Base-by-base conservation (phyloP, 306 rosid species). In the Mimosa bimucronata region DNA sequence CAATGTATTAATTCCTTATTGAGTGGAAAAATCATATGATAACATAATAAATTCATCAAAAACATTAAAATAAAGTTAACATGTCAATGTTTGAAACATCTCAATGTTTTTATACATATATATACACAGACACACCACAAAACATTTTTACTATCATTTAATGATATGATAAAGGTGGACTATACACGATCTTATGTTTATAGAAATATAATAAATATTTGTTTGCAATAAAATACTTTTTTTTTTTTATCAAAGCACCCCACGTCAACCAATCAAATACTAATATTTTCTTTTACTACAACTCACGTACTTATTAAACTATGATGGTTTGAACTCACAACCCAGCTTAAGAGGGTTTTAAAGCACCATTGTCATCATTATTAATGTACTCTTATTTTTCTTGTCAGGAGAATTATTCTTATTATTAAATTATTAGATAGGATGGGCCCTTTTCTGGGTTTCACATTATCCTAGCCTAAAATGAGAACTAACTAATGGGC, bases 401-500 rank as follows among this genome's bases (percentile, higher is more conserved):
- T 66, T 6, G 44, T 66, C 1, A 21, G 2, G n/a, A 31, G 40
- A 18, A 19, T 38, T 66, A 4, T 38, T 66, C 29, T 9, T 66
- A 66, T 66, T 66, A n/a, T 38, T 38, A 8, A 4, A 34, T 66
- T 66, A 34, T 14, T 15, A 48, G 23, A 50, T 34, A 7, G 7
- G 7, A 15, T 19, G 23, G 34, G 8, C 7, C 5, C 6, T 10
- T 9, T 30, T 66, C 4, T 34, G 44, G 44, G 44, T 65, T n/a
- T n/a, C n/a, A n/a, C n/a, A n/a, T n/a, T n/a, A n/a, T n/a, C n/a
- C n/a, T 19, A 52, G 86, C 75, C 84, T 81, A 65, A 69, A 25
- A 77, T 34, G 14, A 18, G 58, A 66, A 71, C 71, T 10, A 55
- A 9, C 21, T 55, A 0, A 62, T 81, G 87, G 80, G 84, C 87